Percentiles rank a stretch among this genome's conserved stretches.
phyloP scores from a whole-genome alignment of 139 green algal genomes.

The Chlorella sp. region DNA sequence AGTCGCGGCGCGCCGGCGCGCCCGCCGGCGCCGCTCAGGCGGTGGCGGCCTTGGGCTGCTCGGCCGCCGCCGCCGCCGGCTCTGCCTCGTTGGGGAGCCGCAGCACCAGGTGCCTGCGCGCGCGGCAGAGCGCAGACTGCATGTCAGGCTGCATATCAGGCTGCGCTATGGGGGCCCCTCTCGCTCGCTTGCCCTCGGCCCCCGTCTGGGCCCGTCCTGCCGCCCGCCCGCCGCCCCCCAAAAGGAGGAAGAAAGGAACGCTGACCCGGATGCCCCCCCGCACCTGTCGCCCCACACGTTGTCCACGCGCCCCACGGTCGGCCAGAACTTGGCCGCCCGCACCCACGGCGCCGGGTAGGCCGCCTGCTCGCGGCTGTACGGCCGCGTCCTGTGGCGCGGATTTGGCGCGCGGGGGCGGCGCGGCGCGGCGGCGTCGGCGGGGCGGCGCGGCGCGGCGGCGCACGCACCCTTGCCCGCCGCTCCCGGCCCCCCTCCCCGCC shows the following conservation, averaged over 20 bases:
- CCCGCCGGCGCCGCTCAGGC: neutral
- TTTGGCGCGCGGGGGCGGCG: too few relatives aligned
- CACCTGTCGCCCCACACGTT: conserved; percentile 95
- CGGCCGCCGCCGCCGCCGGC: neutral
- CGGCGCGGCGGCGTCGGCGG: neutral
- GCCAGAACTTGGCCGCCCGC: conserved; percentile 97
- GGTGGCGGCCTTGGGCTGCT: neutral
- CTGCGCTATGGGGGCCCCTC: neutral
- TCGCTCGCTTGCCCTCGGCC: neutral
- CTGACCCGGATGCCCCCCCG: neutral
- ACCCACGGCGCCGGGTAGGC: conserved; percentile 95
- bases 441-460: neutral
- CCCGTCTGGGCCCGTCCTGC: neutral
- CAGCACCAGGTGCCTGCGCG: conserved; percentile 29
- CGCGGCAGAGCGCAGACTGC: neutral
- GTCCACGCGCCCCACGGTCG: conserved; percentile 88
- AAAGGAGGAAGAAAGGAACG: neutral
- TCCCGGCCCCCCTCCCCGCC: neutral
- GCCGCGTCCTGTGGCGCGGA: too few relatives aligned
- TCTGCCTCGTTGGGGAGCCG: neutral
- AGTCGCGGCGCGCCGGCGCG: too few relatives aligned
- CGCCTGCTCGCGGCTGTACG: conserved; percentile 46
- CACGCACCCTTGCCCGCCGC: too few relatives aligned
- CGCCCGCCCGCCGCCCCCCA: too few relatives aligned
- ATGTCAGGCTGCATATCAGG: neutral